phyloP scores from a whole-genome alignment of 1,284 basidiomycete genomes.

The Ceratobasidium sp. region DNA sequence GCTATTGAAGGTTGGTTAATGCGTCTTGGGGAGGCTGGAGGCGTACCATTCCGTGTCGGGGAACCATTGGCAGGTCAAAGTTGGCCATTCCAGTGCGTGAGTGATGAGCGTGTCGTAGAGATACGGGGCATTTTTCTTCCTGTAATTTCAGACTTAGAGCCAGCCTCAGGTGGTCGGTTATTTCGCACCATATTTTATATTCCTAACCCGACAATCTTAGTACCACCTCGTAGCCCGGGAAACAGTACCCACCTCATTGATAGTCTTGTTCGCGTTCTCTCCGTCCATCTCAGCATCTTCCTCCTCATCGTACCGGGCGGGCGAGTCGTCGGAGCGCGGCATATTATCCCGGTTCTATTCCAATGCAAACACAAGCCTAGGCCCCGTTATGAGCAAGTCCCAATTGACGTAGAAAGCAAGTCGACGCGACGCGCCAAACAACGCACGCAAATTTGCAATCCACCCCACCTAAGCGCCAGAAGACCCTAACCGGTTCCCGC shows the following conservation, averaged over 20 bases:
- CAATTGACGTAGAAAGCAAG: neutral
- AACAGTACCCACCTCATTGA: conserved; percentile 76
- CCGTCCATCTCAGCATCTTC: conserved; percentile 83
- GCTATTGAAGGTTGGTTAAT: conserved; percentile 50
- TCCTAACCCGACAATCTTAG: conserved; percentile 57
- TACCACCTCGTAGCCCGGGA: conserved; percentile 24
- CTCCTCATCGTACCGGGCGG: conserved; percentile 65
- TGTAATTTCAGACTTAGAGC: conserved; percentile 47
- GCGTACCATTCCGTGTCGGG: conserved; percentile 93
- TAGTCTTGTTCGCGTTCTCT: conserved; percentile 87
- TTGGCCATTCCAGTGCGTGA: conserved; percentile 98
- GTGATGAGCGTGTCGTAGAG: conserved; percentile 98
- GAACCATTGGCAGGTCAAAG: conserved; percentile 98
- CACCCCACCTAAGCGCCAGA: conserved; percentile 18
- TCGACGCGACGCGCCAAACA: conserved; percentile 18
- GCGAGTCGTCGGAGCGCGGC: conserved; percentile 22
- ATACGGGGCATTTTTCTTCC: conserved; percentile 98
- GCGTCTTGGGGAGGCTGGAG: neutral
- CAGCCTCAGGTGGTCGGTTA: neutral
- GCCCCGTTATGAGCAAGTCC: too few relatives aligned
- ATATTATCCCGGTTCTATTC: conserved; percentile 48
- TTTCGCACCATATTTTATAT: conserved; percentile 77
- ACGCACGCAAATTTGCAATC: conserved; percentile 4
- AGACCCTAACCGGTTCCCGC: conserved; percentile 36
- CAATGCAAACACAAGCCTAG: neutral